phyloP scores from a whole-genome alignment of 768 basidiomycete species.

The Glaciozyma antarctica region DNA sequence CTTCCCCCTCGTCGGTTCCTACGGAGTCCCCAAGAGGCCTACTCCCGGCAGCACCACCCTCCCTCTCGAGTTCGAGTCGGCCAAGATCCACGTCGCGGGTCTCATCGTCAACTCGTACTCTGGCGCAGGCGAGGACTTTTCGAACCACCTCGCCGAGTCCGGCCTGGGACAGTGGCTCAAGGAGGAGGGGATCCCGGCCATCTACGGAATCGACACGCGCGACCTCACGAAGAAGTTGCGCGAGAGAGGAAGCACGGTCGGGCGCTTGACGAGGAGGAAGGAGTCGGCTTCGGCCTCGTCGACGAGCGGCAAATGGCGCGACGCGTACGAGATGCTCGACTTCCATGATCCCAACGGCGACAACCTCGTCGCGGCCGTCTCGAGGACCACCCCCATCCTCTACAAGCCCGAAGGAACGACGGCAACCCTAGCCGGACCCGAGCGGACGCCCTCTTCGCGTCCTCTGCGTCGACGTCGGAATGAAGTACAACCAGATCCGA shows the following conservation, averaged over 20 bases:
- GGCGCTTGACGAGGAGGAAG: conserved; percentile 63
- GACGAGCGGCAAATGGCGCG: conserved; percentile 55
- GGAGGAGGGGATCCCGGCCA: conserved; percentile 85
- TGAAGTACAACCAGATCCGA: conserved; percentile 98
- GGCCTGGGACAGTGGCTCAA: conserved; percentile 87
- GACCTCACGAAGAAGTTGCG: conserved; percentile 92
- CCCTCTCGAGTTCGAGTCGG: conserved; percentile 75
- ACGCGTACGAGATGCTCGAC: conserved; percentile 70
- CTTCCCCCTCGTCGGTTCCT: conserved; percentile 93
- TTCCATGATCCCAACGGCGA: conserved; percentile 79
- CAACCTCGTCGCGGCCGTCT: conserved; percentile 87
- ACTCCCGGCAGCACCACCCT: conserved; percentile 46
- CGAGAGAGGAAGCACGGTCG: conserved; percentile 87
- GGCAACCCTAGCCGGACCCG: conserved; percentile 37
- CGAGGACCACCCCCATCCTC: conserved; percentile 56
- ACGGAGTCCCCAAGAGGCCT: conserved; percentile 79
- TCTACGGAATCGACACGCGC: conserved; percentile 93
- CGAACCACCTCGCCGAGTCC: conserved; percentile 83
- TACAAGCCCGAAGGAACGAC: conserved; percentile 51
- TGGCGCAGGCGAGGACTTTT: conserved; percentile 57
- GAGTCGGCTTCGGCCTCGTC: conserved; percentile 44
- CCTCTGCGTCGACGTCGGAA: conserved; percentile 91
- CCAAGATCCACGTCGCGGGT: conserved; percentile 83
- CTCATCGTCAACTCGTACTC: conserved; percentile 91
- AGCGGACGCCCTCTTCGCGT: conserved; percentile 72